Evolutionary conservation across 2,329 filamentous ascomycete species (phyloP).

Genomic region (Chaetomium olivaceum): DNA sequence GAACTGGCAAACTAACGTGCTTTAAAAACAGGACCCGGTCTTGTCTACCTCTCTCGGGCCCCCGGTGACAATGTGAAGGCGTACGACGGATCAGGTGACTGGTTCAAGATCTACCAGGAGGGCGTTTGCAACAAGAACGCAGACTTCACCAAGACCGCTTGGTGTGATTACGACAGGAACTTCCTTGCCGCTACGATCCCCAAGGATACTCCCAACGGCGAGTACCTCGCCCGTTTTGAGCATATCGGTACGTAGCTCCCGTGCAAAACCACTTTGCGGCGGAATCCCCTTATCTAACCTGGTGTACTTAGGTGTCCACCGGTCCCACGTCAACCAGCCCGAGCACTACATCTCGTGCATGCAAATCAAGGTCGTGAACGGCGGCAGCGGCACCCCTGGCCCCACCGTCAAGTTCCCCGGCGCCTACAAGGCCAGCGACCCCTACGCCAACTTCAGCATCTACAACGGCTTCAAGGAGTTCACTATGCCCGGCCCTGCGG

Average conservation of each 20-base stretch:
- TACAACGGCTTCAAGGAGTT: slow-evolving; percentile 1
- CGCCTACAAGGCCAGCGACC: background rate
- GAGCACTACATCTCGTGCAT: background rate
- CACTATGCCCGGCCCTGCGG: background rate
- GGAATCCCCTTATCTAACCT: background rate
- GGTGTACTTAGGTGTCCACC: background rate
- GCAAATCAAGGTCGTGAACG: slow-evolving; percentile 2
- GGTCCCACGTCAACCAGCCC: background rate
- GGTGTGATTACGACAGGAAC: background rate
- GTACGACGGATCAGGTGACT: background rate
- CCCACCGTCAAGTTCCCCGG: slow-evolving; percentile 1
- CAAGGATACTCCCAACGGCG: slow-evolving; percentile 5
- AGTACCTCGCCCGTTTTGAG: slow-evolving; percentile 1
- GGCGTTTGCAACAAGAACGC: background rate
- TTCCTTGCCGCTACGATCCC: background rate
- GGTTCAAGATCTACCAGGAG: slow-evolving; percentile 2
- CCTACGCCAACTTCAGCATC: background rate
- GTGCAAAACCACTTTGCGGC: background rate
- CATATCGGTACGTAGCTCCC: background rate
- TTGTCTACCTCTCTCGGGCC: slow-evolving; percentile 1
- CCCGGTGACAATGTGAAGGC: background rate
- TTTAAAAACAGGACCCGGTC: background rate
- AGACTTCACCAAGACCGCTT: background rate
- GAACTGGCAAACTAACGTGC: background rate
- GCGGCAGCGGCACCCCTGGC: background rate